Evolutionary conservation across 306 rosid genomes (phyloP), one percentile per base, ranked within the genome.

Genomic region (Dalbergia oliveri): DNA sequence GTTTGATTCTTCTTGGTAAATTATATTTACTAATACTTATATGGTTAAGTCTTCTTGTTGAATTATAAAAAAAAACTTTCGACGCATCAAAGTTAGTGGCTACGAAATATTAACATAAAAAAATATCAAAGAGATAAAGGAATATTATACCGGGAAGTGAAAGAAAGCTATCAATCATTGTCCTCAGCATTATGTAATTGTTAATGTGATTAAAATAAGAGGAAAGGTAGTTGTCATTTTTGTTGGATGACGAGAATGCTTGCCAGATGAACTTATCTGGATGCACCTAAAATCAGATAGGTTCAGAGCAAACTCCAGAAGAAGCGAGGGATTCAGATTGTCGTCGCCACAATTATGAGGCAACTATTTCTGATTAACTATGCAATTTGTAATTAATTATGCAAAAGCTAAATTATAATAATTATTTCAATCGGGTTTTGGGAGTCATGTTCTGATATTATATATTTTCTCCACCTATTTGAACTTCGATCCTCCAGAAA

Each of bases 201-300:
- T 75, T 9, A 45, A 68, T 41, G 67, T 59, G 65, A 74, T 73
- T 69, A 72, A 79, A 83, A 66, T 76, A 69, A 77, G 78, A 44
- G 50, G 59, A 19, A 61, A 69, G 59, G 80, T 75, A 41, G 82
- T 75, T 88, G 86, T 82, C 90, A 71, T 78, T 44, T 87, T 60
- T 80, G 87, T 78, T 78, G 75, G 85, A 66, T 66, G 91, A 88
- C 65, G 83, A 80, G 44, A 11, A 15, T 68, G 80, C 73, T 72
- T 83, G 89, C 88, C 93, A 88, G 97, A 69, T 9, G 72, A 89
- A 79, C 88, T 85, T 89, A 84, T 84, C 92, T 91, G 95, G 86
- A 86, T 56, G 61, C 51, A 81, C 76, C 90, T 75, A 73, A 76
- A 66, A 76, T 73, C 72, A 66, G 77, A 67, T 78, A 66, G 64